Percentiles rank a stretch among this genome's conserved stretches.
Conservation (phyloP, 805 yeast species). For the Lipomyces sp. region DNA sequence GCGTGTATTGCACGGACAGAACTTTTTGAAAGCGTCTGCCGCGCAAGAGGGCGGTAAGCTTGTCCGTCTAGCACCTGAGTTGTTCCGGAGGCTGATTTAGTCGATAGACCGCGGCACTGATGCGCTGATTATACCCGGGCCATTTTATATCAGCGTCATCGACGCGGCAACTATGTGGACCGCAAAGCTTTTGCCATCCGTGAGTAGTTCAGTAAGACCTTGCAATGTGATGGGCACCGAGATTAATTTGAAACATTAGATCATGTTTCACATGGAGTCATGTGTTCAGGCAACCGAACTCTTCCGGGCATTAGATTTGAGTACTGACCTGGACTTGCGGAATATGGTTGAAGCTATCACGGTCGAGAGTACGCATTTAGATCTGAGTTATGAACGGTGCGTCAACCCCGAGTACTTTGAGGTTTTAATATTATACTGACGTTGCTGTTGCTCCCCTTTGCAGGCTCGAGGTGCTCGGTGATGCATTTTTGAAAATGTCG, state of each 20-base stretch:
- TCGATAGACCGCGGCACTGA: constrained; percentile 2
- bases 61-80: no score
- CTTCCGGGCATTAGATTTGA: background rate
- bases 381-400: constrained; percentile 3
- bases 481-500: constrained; percentile 6
- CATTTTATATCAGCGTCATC: constrained; percentile 4
- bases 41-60: constrained; percentile 3
- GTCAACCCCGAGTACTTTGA: background rate
- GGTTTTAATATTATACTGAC: no score
- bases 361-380: constrained; percentile 1
- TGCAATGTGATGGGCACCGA: no score
- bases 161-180: constrained; percentile 2
- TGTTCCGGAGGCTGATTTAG: no score
- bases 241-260: no score
- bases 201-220: no score
- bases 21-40: constrained; percentile 4
- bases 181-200: constrained; percentile 3
- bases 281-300: constrained; percentile 1
- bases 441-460: background rate
- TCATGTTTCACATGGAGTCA: constrained; percentile 5
- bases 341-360: constrained; percentile 5
- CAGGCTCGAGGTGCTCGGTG: constrained; percentile 10
- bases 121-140: constrained; percentile 1
- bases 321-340: background rate
- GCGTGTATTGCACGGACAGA: constrained; percentile 5